Conservation (phyloP, 169 alveolate species). For the Theileria luwenshuni region DNA sequence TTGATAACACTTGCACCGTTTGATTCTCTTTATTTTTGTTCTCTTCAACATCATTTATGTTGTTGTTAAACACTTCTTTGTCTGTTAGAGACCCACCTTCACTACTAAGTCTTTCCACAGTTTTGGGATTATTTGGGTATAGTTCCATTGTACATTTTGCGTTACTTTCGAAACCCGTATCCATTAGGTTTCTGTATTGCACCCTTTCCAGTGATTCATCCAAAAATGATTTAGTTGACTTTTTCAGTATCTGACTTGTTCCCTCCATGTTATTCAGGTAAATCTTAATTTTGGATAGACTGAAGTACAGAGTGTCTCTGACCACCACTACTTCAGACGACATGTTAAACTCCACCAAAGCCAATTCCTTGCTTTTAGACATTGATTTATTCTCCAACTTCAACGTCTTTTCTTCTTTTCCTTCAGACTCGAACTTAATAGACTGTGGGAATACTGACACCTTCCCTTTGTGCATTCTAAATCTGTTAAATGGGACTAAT, state of each 20-base stretch:
- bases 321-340: slow-evolving; percentile 20
- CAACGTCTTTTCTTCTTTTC: slow-evolving; percentile 7
- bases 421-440: neutral
- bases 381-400: neutral
- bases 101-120: neutral
- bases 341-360: neutral
- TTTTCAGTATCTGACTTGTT: neutral
- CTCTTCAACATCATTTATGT: neutral
- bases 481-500: slow-evolving; percentile 47
- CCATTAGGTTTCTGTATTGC: neutral
- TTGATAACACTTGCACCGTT: neutral
- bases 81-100: neutral
- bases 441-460: slow-evolving; percentile 1
- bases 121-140: slow-evolving; percentile 35
- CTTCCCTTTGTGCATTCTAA: slow-evolving; percentile 33
- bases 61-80: neutral
- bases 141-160: slow-evolving; percentile 47
- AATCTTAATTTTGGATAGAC: slow-evolving; percentile 29
- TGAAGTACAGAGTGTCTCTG: slow-evolving; percentile 48
- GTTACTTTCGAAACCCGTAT: neutral
- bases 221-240: slow-evolving; percentile 47
- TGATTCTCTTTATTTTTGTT: neutral
- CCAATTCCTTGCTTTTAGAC: slow-evolving; percentile 8
- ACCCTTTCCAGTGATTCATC: slow-evolving; percentile 35
- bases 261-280: slow-evolving; percentile 25